Evolutionary conservation across 2,329 filamentous ascomycete genomes (phyloP).

Genomic region (Sclerotinia glacialis): DNA sequence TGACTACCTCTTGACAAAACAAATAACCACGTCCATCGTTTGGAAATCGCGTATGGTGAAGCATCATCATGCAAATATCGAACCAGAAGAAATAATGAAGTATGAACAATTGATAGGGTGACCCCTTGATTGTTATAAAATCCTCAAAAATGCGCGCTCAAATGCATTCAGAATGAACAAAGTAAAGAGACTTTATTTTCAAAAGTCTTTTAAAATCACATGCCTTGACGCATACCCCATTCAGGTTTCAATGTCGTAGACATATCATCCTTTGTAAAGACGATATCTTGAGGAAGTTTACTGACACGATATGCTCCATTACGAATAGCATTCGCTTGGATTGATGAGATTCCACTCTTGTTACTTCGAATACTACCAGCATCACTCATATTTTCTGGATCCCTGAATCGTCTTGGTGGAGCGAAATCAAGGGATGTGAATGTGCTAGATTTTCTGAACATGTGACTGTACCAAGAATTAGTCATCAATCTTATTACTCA

Average conservation of each 20-base stretch:
- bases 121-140: conserved; percentile 7
- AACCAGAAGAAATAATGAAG: background rate
- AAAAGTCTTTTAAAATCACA: conserved; percentile 27
- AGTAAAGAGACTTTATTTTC: conserved; percentile 28
- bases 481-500: conserved; percentile 20
- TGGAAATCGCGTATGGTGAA: background rate
- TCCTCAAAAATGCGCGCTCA: conserved; percentile 37
- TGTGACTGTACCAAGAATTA: conserved; percentile 51
- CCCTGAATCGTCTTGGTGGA: conserved; percentile 70
- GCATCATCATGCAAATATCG: background rate
- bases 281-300: conserved; percentile 61
- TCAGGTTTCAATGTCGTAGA: conserved; percentile 43
- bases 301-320: conserved; percentile 68
- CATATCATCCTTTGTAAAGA: conserved; percentile 64
- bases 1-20: conserved; percentile 1
- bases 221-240: conserved; percentile 40
- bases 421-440: conserved; percentile 81
- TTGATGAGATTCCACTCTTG: conserved; percentile 59
- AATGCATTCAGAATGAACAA: conserved; percentile 28
- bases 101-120: conserved; percentile 17
- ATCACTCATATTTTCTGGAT: conserved; percentile 58
- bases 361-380: conserved; percentile 65
- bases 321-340: conserved; percentile 59
- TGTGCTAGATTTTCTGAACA: conserved; percentile 72
- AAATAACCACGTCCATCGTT: conserved; percentile 1